These are phyloP conservation scores for Monilinia fructigena DNA, from an alignment of 2,329 filamentous ascomycete genomes.

Conservation along the genomic window DNA sequence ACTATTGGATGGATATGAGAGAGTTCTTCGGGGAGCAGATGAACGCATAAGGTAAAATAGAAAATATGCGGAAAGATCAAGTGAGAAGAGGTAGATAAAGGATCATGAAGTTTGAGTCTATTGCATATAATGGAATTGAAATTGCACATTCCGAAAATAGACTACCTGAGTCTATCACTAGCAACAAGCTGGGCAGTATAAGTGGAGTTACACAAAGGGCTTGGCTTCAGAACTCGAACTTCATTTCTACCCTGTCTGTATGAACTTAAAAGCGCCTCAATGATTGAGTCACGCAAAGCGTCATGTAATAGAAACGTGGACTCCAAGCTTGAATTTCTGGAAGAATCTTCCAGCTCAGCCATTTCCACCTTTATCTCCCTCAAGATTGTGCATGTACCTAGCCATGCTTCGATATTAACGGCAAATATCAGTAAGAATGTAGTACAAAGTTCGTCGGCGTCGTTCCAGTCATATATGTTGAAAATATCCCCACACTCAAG, in stretches of 20 bases:
- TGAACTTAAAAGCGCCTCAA: no score
- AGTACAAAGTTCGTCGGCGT: background rate
- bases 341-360: no score
- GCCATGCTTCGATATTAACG: background rate
- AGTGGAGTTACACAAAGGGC: no score
- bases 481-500: constrained; percentile 8
- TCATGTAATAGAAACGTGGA: no score
- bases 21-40: background rate
- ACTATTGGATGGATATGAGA: background rate
- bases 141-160: background rate
- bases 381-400: background rate
- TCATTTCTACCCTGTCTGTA: no score
- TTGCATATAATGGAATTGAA: background rate
- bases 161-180: no score
- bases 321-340: no score
- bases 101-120: background rate
- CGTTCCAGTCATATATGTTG: constrained; percentile 5
- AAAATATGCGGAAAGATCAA: background rate
- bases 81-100: background rate
- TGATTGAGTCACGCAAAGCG: no score
- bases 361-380: background rate
- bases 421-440: background rate
- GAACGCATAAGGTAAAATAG: background rate
- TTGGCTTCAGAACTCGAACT: no score
- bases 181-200: no score